phyloP scores from a whole-genome alignment of 768 basidiomycete species.

The Lentinula edodes region DNA sequence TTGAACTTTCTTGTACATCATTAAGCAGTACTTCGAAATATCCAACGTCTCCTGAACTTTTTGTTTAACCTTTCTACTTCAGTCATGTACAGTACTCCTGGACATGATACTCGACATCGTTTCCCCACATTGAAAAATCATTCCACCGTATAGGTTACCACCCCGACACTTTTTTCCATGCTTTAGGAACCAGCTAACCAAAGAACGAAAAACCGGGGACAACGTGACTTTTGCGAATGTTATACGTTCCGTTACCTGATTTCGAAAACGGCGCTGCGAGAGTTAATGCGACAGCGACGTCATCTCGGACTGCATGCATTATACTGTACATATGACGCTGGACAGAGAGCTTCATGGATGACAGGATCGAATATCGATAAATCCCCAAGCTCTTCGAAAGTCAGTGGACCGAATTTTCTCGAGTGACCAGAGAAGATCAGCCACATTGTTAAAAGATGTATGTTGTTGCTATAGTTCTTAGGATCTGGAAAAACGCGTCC shows the following conservation, averaged over 20 bases:
- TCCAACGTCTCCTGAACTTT: neutral
- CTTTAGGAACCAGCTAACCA: conserved; percentile 56
- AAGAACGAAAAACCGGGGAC: conserved; percentile 66
- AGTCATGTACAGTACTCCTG: too few relatives aligned
- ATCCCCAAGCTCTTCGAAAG: too few relatives aligned
- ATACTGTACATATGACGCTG: conserved; percentile 38
- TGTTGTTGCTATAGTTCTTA: too few relatives aligned
- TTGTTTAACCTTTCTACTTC: too few relatives aligned
- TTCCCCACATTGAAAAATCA: too few relatives aligned
- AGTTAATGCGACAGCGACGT: conserved; percentile 57
- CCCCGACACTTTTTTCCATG: conserved; percentile 49
- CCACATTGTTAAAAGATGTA: too few relatives aligned
- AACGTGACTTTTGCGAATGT: conserved; percentile 66
- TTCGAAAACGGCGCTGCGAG: conserved; percentile 43
- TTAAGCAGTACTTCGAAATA: neutral
- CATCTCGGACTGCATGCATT: conserved; percentile 45
- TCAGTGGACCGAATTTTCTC: too few relatives aligned
- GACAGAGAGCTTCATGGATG: too few relatives aligned
- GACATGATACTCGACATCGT: too few relatives aligned
- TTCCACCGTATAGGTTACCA: conserved; percentile 67
- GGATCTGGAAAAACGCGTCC: too few relatives aligned
- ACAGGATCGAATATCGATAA: too few relatives aligned
- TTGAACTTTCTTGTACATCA: neutral
- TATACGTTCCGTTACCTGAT: conserved; percentile 46
- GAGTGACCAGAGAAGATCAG: too few relatives aligned